Evolutionary conservation across 73 alveolate species (phyloP).

Genomic region (Symbiodinium natans): DNA sequence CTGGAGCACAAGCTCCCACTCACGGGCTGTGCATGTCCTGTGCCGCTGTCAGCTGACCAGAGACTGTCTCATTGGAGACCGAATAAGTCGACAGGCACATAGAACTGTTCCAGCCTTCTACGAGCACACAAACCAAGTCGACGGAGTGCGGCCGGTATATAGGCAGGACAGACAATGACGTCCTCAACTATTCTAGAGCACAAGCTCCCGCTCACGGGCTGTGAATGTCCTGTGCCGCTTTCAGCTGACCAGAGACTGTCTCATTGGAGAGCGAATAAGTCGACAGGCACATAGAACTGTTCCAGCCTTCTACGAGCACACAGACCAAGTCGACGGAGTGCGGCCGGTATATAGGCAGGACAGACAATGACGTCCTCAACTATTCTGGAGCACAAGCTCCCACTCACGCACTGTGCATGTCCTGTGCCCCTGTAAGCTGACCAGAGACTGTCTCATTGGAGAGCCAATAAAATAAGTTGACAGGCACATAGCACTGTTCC

Average conservation of each 20-base stretch:
- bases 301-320: slow-evolving; percentile 80
- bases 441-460: background rate
- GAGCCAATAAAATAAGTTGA: background rate
- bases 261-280: background rate
- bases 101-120: slow-evolving; percentile 27
- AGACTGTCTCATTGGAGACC: background rate
- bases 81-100: background rate
- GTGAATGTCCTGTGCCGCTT: background rate
- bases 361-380: background rate
- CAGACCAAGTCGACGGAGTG: background rate
- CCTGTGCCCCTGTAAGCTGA: background rate
- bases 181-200: background rate
- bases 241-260: background rate
- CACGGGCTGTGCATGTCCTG: background rate
- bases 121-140: slow-evolving; percentile 40
- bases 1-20: background rate
- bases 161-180: background rate
- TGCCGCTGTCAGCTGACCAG: background rate
- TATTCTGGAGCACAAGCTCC: background rate
- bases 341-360: slow-evolving; percentile 72
- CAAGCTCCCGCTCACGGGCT: background rate
- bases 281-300: background rate
- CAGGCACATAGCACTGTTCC: background rate
- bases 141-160: slow-evolving; percentile 61
- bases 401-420: background rate